Base-by-base conservation (phyloP, 75 land plant species). In the Cunninghamia lanceolata region DNA sequence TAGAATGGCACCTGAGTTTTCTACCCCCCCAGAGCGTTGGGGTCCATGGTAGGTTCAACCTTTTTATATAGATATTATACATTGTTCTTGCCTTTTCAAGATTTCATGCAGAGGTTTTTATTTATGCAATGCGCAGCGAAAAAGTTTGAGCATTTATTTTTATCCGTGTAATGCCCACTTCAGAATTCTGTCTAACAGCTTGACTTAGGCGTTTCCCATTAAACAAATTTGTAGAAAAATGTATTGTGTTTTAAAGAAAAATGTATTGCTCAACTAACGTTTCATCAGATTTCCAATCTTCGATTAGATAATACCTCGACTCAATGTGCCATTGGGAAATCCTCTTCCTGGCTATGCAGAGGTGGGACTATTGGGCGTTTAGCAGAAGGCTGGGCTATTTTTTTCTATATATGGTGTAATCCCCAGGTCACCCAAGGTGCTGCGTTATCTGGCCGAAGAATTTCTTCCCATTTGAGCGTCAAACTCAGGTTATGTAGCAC, bases 1-100 rank as follows among this genome's bases (percentile, higher is more conserved):
- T 42, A 87, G 99, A 86, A 88, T 98, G 87, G 91, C 93, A 0
- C 45, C 89, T 45, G 90, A 85, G 46, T 70, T 94, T 74, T 88
- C 92, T 76, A 92, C 99, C 42, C 97, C 97, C 52, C 95, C 97
- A 56, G 99, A 98, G 88, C 92, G 92, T 8, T 94, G 95, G 94
- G 99, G 96, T 19, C 90, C 87, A 46, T 98, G 99, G 99, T 98
- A 70, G n/a, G 91, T 86, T 40, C 35, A 35, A 21, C 6, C 28
- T 59, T 63, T 63, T 21, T 21, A 21, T 21, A 6, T 25, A 15
- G 17, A 25, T 84, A 4, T 54, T 11, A 39, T 85, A 34, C 4
- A 71, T 71, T 30, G 2, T 71, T 71, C 13, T 71, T 10, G 3
- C 75, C 74, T 30, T 70, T 70, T n/a, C 14, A 9, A 10, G 0